phyloP scores from a whole-genome alignment of 495 filamentous ascomycete species.

The Collariella sp. region DNA sequence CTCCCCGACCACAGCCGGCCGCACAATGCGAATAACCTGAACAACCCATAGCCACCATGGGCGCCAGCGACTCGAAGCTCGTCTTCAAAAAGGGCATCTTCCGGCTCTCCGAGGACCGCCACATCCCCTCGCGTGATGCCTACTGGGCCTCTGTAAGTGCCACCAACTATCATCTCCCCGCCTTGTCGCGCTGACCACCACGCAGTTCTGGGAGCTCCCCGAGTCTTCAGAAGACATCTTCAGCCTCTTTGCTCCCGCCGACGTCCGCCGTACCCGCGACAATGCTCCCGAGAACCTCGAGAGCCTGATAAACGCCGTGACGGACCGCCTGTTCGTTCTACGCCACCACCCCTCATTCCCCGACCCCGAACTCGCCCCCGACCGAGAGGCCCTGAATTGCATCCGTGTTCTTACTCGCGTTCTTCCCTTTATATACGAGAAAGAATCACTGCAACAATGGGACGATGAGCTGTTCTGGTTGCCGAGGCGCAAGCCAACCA shows the following conservation, averaged over 20 bases:
- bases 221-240: constrained; percentile 95
- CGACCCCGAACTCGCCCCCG: constrained; percentile 79
- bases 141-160: constrained; percentile 82
- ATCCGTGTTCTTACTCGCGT: constrained; percentile 85
- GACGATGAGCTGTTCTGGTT: constrained; percentile 92
- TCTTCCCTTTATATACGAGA: constrained; percentile 88
- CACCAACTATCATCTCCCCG: not conserved
- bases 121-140: constrained; percentile 78
- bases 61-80: constrained; percentile 97
- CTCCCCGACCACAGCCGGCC: not conserved
- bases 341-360: constrained; percentile 87
- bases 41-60: constrained; percentile 62
- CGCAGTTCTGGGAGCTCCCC: constrained; percentile 94
- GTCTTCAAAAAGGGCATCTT: constrained; percentile 99
- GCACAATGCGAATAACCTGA: constrained; percentile 19
- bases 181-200: not conserved
- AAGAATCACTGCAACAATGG: constrained; percentile 77
- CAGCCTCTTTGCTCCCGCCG: constrained; percentile 86
- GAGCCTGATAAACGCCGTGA: constrained; percentile 75
- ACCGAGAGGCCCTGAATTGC: constrained; percentile 86
- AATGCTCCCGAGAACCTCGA: constrained; percentile 82
- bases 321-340: constrained; percentile 68
- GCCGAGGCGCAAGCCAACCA: constrained; percentile 53
- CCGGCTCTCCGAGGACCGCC: constrained; percentile 79
- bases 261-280: constrained; percentile 88